phyloP scores from a whole-genome alignment of 1,284 basidiomycete genomes.

The Sanghuangporus weigelae region DNA sequence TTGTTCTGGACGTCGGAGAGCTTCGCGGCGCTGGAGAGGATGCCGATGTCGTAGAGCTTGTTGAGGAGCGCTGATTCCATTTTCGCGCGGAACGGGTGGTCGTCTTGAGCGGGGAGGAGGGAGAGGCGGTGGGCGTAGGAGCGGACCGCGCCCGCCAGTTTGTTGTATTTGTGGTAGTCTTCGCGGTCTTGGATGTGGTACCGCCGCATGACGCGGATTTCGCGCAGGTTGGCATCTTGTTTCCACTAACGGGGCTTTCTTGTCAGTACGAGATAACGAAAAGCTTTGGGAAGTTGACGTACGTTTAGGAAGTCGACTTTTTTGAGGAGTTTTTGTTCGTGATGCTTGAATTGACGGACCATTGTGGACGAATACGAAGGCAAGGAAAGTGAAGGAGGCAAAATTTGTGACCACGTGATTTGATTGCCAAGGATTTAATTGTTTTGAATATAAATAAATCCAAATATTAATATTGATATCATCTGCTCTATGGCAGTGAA shows the following conservation, averaged over 20 bases:
- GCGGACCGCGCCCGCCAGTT: constrained; percentile 85
- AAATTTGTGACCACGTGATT: neutral
- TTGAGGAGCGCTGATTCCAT: constrained; percentile 87
- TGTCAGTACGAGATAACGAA: constrained; percentile 5
- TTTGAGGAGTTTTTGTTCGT: constrained; percentile 91
- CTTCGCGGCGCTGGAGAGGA: constrained; percentile 79
- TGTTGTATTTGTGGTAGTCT: constrained; percentile 99
- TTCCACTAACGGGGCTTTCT: constrained; percentile 86
- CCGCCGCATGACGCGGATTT: constrained; percentile 92
- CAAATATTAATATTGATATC: neutral
- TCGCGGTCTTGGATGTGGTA: constrained; percentile 95
- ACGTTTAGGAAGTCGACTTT: constrained; percentile 93
- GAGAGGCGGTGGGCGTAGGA: constrained; percentile 86
- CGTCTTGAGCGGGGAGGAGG: constrained; percentile 86
- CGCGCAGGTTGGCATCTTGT: constrained; percentile 87
- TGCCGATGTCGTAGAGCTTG: constrained; percentile 97
- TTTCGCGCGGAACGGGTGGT: constrained; percentile 77
- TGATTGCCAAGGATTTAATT: neutral
- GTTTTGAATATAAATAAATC: neutral
- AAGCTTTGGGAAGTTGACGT: constrained; percentile 23
- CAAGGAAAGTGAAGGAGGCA: neutral
- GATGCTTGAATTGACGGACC: constrained; percentile 90
- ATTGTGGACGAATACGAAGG: constrained; percentile 31
- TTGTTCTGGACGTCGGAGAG: constrained; percentile 92
- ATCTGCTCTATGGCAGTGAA: constrained; percentile 2